Percentiles rank a stretch among this genome's conserved stretches.
phyloP scores from a whole-genome alignment of 1,284 basidiomycete species.

The Sporisorium graminicola region DNA sequence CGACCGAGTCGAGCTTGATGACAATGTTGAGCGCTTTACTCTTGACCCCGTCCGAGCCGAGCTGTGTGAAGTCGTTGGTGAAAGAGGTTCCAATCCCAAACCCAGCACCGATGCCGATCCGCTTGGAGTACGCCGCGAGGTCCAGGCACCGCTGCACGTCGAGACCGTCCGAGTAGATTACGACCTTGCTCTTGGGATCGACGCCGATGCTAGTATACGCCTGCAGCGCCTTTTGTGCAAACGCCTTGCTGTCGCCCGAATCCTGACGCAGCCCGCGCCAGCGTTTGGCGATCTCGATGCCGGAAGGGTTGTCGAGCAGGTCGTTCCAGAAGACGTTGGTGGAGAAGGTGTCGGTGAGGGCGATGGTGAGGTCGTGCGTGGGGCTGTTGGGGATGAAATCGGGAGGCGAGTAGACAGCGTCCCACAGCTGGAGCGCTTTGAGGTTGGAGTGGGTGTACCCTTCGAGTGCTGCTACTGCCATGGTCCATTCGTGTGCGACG shows the following conservation, averaged over 20 bases:
- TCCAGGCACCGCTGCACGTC: conserved; percentile 59
- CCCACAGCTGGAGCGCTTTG: conserved; percentile 63
- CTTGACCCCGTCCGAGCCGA: neutral
- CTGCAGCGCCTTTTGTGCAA: conserved; percentile 56
- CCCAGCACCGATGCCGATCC: conserved; percentile 63
- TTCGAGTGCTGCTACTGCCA: conserved; percentile 64
- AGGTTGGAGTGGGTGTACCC: conserved; percentile 63
- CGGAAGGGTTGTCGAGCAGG: conserved; percentile 47
- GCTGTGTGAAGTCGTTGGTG: conserved; percentile 59
- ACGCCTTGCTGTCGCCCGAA: conserved; percentile 60
- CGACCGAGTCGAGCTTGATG: conserved; percentile 64
- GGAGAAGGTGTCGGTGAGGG: conserved; percentile 67
- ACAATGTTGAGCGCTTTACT: conserved; percentile 67
- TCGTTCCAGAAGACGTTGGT: conserved; percentile 67
- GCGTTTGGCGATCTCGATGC: conserved; percentile 57
- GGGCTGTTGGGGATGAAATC: conserved; percentile 58
- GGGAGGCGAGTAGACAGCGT: conserved; percentile 64
- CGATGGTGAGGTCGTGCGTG: conserved; percentile 66
- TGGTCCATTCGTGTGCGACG: conserved; percentile 69
- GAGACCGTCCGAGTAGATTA: conserved; percentile 66
- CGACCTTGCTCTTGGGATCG: conserved; percentile 60
- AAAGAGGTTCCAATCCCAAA: conserved; percentile 65
- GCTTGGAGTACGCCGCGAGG: conserved; percentile 45
- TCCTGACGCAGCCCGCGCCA: conserved; percentile 68
- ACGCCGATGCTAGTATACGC: conserved; percentile 58